Conservation (phyloP, 371 early-diverging fungal species). For the Mucor lusitanicus region DNA sequence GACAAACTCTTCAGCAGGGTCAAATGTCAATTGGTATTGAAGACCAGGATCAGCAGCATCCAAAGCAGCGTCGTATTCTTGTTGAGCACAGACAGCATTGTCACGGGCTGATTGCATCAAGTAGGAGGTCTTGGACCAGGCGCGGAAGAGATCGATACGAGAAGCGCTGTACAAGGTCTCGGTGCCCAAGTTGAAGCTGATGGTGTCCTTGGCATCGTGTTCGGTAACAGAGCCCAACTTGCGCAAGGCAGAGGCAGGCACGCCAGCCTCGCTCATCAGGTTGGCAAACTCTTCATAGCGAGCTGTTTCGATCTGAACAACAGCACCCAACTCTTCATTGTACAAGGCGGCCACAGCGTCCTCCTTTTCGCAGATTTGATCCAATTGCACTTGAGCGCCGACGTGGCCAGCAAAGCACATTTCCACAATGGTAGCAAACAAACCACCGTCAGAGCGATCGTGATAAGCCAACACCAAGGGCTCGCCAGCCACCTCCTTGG, state of each 20-base stretch:
- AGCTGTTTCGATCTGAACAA: constrained; percentile 77
- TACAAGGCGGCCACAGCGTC: constrained; percentile 76
- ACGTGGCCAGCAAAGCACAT: constrained; percentile 96
- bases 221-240: constrained; percentile 61
- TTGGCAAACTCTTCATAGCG: constrained; percentile 60
- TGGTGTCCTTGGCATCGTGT: constrained; percentile 49
- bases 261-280: constrained; percentile 52
- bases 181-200: constrained; percentile 45
- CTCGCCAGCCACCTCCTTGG: constrained; percentile 38
- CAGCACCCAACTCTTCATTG: constrained; percentile 96
- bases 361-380: constrained; percentile 47
- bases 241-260: constrained; percentile 61
- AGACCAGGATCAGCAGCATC: constrained; percentile 80
- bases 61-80: constrained; percentile 77
- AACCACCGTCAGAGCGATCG: constrained; percentile 96
- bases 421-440: constrained; percentile 86
- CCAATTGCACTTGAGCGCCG: constrained; percentile 72
- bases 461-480: constrained; percentile 89
- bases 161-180: constrained; percentile 45
- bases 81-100: constrained; percentile 83
- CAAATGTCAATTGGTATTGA: constrained; percentile 74
- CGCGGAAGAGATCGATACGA: constrained; percentile 73
- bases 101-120: constrained; percentile 89
- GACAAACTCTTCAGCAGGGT: constrained; percentile 59
- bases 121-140: constrained; percentile 92